These are phyloP conservation scores for Camelina sativa DNA, from an alignment of 345 rosid species.

Conservation along the genomic window DNA sequence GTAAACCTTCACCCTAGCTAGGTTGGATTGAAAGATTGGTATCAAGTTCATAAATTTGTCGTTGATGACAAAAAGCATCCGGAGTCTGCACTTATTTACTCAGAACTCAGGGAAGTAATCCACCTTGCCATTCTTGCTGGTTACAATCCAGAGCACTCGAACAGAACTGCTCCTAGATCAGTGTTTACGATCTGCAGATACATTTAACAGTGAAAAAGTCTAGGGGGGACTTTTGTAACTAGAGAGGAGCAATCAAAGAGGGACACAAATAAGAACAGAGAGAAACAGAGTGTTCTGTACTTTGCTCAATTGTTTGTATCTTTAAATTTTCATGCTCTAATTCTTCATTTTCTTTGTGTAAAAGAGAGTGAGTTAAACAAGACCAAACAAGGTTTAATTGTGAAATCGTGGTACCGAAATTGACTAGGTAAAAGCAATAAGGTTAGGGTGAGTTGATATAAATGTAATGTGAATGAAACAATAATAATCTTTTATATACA, in stretches of 20 bases:
- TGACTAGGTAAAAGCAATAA: neutral
- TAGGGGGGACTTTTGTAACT: neutral
- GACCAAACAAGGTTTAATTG: neutral
- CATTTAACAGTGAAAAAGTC: neutral
- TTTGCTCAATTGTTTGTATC: conserved; percentile 7
- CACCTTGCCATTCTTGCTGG: no score
- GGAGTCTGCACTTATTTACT: no score
- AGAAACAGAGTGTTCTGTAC: neutral
- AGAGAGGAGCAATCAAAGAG: neutral
- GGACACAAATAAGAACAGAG: neutral
- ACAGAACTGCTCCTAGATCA: no score
- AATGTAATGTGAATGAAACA: conserved; percentile 37
- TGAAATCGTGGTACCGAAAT: neutral
- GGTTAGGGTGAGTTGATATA: conserved; percentile 23
- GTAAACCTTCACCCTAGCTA: conserved; percentile 39
- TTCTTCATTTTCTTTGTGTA: neutral
- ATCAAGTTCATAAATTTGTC: no score
- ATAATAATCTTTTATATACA: conserved; percentile 34
- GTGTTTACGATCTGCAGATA: no score
- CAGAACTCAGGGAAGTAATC: no score
- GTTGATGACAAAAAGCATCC: no score
- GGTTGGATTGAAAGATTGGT: no score
- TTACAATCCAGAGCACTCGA: no score
- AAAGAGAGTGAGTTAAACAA: neutral
- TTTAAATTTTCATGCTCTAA: neutral